Evolutionary conservation across 169 alveolate genomes (phyloP).

Genomic region (Cryptosporidium canis): DNA sequence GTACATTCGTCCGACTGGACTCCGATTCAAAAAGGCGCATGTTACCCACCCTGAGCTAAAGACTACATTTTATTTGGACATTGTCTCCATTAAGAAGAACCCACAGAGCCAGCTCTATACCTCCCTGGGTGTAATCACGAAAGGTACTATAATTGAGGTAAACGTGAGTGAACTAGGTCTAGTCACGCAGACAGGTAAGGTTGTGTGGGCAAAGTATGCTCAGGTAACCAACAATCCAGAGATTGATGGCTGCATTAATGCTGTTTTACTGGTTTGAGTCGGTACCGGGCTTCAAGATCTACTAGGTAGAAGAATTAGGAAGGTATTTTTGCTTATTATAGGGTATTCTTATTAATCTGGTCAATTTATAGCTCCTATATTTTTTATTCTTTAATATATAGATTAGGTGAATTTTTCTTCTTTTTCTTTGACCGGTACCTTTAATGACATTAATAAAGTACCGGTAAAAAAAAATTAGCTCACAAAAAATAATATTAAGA

Average conservation of each 20-base stretch:
- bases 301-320: background rate
- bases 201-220: conserved; percentile 99
- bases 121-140: conserved; percentile 96
- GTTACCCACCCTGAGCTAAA: conserved; percentile 98
- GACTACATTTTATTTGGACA: conserved; percentile 93
- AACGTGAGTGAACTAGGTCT: conserved; percentile 98
- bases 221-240: conserved; percentile 99
- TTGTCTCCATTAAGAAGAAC: conserved; percentile 96
- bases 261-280: conserved; percentile 93
- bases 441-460: too few species aligned
- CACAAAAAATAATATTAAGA: too few species aligned
- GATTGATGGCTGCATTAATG: conserved; percentile 99
- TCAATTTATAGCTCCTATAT: background rate
- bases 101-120: conserved; percentile 97
- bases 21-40: conserved; percentile 98
- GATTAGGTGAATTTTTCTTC: too few species aligned
- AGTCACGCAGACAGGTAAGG: conserved; percentile 98
- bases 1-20: conserved; percentile 97
- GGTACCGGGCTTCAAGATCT: background rate
- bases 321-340: background rate
- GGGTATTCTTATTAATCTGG: too few species aligned
- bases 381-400: background rate
- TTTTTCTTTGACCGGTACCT: too few species aligned
- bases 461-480: too few species aligned
- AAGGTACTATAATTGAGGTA: conserved; percentile 97